Evolutionary conservation across 169 alveolate genomes (phyloP).

Genomic region (Cystoisospora suis): DNA sequence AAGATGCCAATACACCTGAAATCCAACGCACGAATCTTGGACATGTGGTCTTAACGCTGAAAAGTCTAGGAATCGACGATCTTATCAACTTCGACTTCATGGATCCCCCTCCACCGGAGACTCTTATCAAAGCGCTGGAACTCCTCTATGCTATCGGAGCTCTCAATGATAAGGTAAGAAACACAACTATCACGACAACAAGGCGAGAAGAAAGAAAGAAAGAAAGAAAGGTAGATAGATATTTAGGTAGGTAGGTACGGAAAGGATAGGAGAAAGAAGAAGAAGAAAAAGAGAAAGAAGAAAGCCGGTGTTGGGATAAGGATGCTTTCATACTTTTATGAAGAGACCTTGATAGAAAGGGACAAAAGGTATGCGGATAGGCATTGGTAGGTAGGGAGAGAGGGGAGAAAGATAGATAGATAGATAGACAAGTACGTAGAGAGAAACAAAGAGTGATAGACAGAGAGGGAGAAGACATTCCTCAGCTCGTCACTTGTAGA

Average conservation of each 20-base stretch:
- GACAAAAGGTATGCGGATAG: too few relatives aligned
- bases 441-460: background rate
- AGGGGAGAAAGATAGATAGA: background rate
- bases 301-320: too few relatives aligned
- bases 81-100: constrained; percentile 98
- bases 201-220: background rate
- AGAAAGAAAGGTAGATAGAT: background rate
- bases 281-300: background rate
- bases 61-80: constrained; percentile 97
- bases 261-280: background rate
- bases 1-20: constrained; percentile 78
- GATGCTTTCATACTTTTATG: too few relatives aligned
- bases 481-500: too few relatives aligned
- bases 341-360: too few relatives aligned
- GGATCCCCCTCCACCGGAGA: constrained; percentile 98
- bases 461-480: too few relatives aligned
- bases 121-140: constrained; percentile 95
- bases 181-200: background rate
- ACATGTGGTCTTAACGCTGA: constrained; percentile 82
- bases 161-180: constrained; percentile 75
- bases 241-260: too few relatives aligned
- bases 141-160: constrained; percentile 98
- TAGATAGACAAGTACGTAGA: background rate
- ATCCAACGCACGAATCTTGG: constrained; percentile 80
- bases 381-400: too few relatives aligned